These are phyloP conservation scores for Collariella sp. DNA, from an alignment of 495 filamentous ascomycete genomes.

Conservation along the genomic window DNA sequence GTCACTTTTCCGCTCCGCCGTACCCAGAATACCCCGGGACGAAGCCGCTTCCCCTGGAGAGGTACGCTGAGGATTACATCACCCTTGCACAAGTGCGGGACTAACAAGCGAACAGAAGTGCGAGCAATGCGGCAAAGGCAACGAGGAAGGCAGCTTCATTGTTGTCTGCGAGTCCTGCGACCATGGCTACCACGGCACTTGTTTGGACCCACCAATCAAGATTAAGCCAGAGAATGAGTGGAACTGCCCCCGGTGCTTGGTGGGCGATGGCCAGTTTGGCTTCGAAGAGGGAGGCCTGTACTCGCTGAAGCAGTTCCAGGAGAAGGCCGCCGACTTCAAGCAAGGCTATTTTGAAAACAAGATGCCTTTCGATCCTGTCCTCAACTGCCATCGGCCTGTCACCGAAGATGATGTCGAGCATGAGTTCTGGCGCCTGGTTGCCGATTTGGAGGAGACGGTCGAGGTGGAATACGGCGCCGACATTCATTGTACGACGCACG, in stretches of 20 bases:
- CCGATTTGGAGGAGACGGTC: constrained; percentile 86
- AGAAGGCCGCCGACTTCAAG: constrained; percentile 91
- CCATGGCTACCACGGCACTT: constrained; percentile 75
- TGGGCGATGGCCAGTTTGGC: constrained; percentile 93
- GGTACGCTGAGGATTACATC: constrained; percentile 39
- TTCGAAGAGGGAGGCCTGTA: constrained; percentile 97
- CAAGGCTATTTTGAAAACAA: constrained; percentile 85
- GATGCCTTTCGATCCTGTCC: constrained; percentile 79
- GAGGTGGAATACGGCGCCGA: constrained; percentile 98
- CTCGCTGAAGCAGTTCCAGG: constrained; percentile 91
- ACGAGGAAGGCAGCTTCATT: constrained; percentile 55
- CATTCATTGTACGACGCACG: constrained; percentile 96
- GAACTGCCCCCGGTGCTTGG: constrained; percentile 93
- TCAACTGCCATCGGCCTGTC: constrained; percentile 68
- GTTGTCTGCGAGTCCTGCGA: constrained; percentile 92
- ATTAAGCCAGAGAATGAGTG: constrained; percentile 77
- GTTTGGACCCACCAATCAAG: constrained; percentile 81
- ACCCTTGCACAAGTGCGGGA: neutral
- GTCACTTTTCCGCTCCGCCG: constrained; percentile 80
- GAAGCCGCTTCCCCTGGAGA: constrained; percentile 64
- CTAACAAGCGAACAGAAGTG: constrained; percentile 54
- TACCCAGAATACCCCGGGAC: constrained; percentile 60
- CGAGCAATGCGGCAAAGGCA: constrained; percentile 70
- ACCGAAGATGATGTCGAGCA: constrained; percentile 94
- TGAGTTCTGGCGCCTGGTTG: constrained; percentile 94